Conservation (phyloP, 2,329 filamentous ascomycete genomes). For the Penicillium sp. region DNA sequence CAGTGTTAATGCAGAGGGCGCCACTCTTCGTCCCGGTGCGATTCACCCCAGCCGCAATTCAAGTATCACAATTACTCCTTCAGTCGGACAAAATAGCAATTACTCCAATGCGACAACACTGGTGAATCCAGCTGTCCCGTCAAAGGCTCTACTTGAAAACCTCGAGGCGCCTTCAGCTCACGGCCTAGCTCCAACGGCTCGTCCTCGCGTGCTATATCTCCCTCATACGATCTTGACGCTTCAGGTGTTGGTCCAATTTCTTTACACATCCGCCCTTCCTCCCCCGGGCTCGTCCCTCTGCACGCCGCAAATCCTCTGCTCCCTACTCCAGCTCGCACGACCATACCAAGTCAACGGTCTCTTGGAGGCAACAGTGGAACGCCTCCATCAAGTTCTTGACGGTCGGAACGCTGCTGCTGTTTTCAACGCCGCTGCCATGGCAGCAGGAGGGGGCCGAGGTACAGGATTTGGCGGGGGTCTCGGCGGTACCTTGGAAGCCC, state of each 20-base stretch:
- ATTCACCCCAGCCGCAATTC: constrained; percentile 69
- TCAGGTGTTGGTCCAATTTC: constrained; percentile 83
- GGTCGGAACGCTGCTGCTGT: constrained; percentile 93
- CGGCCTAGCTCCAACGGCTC: constrained; percentile 55
- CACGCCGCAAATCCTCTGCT: constrained; percentile 93
- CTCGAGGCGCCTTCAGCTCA: constrained; percentile 55
- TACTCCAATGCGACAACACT: constrained; percentile 45
- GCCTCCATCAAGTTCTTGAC: constrained; percentile 83
- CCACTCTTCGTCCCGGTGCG: constrained; percentile 66
- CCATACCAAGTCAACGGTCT: constrained; percentile 93
- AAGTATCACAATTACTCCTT: constrained; percentile 77
- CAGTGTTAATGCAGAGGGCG: constrained; percentile 67
- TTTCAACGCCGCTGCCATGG: constrained; percentile 98
- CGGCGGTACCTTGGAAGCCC: constrained; percentile 43
- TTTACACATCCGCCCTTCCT: constrained; percentile 90
- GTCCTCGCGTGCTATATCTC: constrained; percentile 84
- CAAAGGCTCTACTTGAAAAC: constrained; percentile 38
- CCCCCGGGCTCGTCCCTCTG: constrained; percentile 72
- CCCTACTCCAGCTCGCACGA: constrained; percentile 84
- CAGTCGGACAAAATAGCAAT: constrained; percentile 39
- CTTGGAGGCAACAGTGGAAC: constrained; percentile 86
- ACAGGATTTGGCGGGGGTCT: constrained; percentile 66
- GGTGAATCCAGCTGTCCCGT: constrained; percentile 31
- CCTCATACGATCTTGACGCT: constrained; percentile 89
- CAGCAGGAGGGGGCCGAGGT: constrained; percentile 84